phyloP scores from a whole-genome alignment of 2,329 filamentous ascomycete species.

The Aureobasidium sp. region DNA sequence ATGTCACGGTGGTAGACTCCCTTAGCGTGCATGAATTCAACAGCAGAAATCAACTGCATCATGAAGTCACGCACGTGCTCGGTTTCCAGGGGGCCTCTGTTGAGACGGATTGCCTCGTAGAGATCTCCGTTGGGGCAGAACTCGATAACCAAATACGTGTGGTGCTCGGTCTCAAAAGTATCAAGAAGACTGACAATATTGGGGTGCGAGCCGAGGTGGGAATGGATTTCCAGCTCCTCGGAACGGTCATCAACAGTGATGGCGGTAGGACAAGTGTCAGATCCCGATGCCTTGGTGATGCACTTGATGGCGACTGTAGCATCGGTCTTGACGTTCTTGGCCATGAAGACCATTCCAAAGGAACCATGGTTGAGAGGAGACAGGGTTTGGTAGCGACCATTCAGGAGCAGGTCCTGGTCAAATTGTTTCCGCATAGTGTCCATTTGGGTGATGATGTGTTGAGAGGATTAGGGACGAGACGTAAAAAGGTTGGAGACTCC shows the following conservation, averaged over 20 bases:
- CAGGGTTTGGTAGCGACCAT: constrained; percentile 84
- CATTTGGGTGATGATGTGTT: constrained; percentile 42
- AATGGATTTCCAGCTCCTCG: constrained; percentile 74
- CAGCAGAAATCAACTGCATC: constrained; percentile 83
- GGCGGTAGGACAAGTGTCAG: constrained; percentile 51
- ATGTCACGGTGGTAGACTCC: constrained; percentile 96
- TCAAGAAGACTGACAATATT: constrained; percentile 92
- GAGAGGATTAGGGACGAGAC: constrained; percentile 1
- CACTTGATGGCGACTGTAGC: constrained; percentile 93
- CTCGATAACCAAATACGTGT: constrained; percentile 88
- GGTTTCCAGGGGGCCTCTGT: constrained; percentile 82
- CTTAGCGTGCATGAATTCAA: constrained; percentile 83
- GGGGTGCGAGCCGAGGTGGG: constrained; percentile 67
- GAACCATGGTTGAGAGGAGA: constrained; percentile 97
- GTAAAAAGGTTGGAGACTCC: constrained; percentile 9
- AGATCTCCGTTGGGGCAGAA: constrained; percentile 93
- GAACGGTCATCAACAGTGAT: constrained; percentile 76
- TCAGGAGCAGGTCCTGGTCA: constrained; percentile 69
- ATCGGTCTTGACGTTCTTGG: constrained; percentile 68
- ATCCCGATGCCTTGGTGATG: constrained; percentile 62
- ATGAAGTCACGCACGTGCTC: constrained; percentile 97
- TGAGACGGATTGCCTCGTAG: constrained; percentile 91
- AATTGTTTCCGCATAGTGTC: constrained; percentile 84
- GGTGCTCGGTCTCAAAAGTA: constrained; percentile 85
- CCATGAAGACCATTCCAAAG: constrained; percentile 97